phyloP scores from a whole-genome alignment of 495 filamentous ascomycete genomes.

The Evansstolkia leycettana region DNA sequence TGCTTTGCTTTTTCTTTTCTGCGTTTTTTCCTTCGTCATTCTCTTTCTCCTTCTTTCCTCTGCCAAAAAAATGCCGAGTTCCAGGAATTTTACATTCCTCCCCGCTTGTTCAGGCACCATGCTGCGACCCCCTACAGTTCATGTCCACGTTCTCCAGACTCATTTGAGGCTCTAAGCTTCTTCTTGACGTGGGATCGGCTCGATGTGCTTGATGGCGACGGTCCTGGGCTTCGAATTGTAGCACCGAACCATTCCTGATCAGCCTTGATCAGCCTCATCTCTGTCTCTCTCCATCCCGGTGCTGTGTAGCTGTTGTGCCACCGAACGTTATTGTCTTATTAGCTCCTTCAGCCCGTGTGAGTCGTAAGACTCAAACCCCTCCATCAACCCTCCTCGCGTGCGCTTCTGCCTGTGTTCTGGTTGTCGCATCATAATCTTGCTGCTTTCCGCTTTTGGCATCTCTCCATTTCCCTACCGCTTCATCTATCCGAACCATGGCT shows the following conservation, averaged over 20 bases:
- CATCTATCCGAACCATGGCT: conserved; percentile 10
- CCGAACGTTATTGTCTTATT: not conserved
- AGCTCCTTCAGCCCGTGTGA: no score
- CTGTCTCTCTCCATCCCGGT: no score
- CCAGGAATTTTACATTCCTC: not conserved
- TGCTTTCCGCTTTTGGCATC: no score
- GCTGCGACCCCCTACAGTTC: not conserved
- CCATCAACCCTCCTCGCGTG: no score
- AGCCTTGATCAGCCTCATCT: not conserved
- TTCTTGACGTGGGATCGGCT: not conserved
- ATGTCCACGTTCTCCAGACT: not conserved
- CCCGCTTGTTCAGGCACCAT: not conserved
- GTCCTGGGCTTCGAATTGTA: not conserved
- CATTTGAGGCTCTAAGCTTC: no score
- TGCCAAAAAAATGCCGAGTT: no score
- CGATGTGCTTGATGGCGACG: no score
- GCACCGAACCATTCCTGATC: not conserved
- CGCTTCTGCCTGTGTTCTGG: not conserved
- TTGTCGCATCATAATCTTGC: no score
- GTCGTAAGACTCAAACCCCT: no score
- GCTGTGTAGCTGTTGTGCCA: conserved; percentile 1
- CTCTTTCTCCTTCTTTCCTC: not conserved
- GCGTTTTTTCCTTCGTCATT: not conserved
- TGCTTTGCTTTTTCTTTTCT: not conserved
- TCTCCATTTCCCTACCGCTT: no score